Evolutionary conservation across 345 rosid species (phyloP), one percentile per base, ranked within the genome.

Genomic region (Murraya koenigii): DNA sequence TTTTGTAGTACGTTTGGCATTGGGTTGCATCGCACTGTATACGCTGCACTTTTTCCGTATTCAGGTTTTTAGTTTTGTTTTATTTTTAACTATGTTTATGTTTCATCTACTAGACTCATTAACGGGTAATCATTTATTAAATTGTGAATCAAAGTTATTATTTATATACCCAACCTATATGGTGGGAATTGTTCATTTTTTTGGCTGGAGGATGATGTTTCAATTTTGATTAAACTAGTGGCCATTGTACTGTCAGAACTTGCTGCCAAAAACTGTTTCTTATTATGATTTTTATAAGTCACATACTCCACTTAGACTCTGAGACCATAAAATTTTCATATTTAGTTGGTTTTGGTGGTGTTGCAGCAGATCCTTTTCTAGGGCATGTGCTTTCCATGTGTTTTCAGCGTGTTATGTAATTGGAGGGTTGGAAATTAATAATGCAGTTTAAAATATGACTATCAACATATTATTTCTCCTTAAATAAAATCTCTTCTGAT

Each of bases 31-130:
- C 81, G 81, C 84, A 67, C 75, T 96, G 63, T 86, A 78, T 71
- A 89, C 98, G 25, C 85, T 96, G n/a, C 74, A 94, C 80, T 96
- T 92, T 81, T 89, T 92, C 72, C 97, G 98, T 63, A 35, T 86
- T 79, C 98, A 96, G 99, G 99, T 96, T 84, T 77, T 39, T 60
- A 69, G 30, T 55, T 76, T 72, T 36, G 66, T 32, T 58, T 74
- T 39, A 70, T n/a, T 55, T 26, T 66, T 20, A 62, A n/a, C 49
- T 65, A n/a, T 59, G 26, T 66, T 36, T 60, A 4, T 49, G 62
- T 32, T 17, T 23, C n/a, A 23, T 26, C 33, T 30, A 17, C 10
- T 17, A 30, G 3, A 38, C 3, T 1, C 35, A 62, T 32, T 36
- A 28, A 30, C 38, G 25, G 22, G 52, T 55, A 20, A 32, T 20